Evolutionary conservation across 2,329 filamentous ascomycete species (phyloP).

Genomic region (Botrytis pseudocinerea): DNA sequence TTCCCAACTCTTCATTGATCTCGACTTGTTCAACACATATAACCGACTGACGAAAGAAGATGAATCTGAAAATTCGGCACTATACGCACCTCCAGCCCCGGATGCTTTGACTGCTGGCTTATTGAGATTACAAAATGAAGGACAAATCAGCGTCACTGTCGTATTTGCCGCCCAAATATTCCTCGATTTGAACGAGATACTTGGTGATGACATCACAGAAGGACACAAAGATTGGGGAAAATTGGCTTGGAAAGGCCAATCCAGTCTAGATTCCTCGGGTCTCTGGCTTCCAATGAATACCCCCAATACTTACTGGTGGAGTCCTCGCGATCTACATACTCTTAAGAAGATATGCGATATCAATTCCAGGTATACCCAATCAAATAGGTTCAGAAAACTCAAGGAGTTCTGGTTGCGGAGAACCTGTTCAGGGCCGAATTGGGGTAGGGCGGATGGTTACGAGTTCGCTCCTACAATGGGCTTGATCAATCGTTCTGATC

Average conservation of each 20-base stretch:
- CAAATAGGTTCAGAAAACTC: neutral
- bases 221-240: neutral
- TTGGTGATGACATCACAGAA: neutral
- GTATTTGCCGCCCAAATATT: constrained; percentile 5
- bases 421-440: neutral
- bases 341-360: neutral
- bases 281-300: neutral
- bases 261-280: too few species aligned
- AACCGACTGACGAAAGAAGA: neutral
- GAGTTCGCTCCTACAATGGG: neutral
- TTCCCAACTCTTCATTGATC: constrained; percentile 7
- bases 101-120: neutral
- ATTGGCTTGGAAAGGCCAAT: neutral
- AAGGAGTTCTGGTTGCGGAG: neutral
- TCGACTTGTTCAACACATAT: too few species aligned
- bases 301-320: neutral
- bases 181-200: constrained; percentile 1
- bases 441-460: neutral
- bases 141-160: neutral
- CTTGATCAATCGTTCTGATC: neutral
- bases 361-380: neutral
- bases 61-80: neutral
- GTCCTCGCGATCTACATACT: neutral
- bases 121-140: neutral
- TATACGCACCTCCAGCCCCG: neutral